Evolutionary conservation across 2,329 filamentous ascomycete species (phyloP), one percentile per base, ranked within the genome.

Genomic region (Cadophora sp.): DNA sequence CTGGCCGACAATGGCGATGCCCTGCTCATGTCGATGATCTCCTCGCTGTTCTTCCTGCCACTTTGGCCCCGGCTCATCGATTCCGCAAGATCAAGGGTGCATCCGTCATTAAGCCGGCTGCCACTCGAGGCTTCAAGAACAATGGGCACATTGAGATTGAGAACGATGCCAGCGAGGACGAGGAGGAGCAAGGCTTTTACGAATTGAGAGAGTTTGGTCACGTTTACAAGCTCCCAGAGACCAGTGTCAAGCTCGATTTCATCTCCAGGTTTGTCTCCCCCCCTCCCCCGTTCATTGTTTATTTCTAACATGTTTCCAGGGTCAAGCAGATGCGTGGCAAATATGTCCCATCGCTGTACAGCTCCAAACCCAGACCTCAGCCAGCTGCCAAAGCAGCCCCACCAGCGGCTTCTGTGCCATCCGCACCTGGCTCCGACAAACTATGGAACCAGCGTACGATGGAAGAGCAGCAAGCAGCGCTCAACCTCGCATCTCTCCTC

Each of bases 21-120:
- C 95, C 95, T 61, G 89, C 92, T 71, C 96, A 99, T 78, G 84
- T 91, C 51, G 92, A 96, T 64, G 90, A 95, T 71, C 85, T 94
- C 66, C 83, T 97, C 67, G 81, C 81, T 34, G 81, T 85, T 58
- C 80, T 90, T 24, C 87, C 89, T 9, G 79, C 79, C 24, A 79
- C 83, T 58, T 82, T 90, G 29, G 87, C 82, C 1, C 87, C 87
- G 4, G 87, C 87, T 27, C 88, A 90, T 76, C 84, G 84, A 66
- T 87, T 85, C 78, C 87, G 88, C 71, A 88, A 84, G 78, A 80
- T 90, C 76, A 90, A 87, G 78, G 83, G 84, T 58, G 80, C 82
- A 12, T 79, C 84, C 2, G 77, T 79, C 56, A 84, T 90, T 71
- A 80, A 82, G 40, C 87, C 87, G 1, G 79, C 81, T 26, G 82